Evolutionary conservation across 441 rosid genomes (phyloP).

Genomic region (Bruguiera hainesii): DNA sequence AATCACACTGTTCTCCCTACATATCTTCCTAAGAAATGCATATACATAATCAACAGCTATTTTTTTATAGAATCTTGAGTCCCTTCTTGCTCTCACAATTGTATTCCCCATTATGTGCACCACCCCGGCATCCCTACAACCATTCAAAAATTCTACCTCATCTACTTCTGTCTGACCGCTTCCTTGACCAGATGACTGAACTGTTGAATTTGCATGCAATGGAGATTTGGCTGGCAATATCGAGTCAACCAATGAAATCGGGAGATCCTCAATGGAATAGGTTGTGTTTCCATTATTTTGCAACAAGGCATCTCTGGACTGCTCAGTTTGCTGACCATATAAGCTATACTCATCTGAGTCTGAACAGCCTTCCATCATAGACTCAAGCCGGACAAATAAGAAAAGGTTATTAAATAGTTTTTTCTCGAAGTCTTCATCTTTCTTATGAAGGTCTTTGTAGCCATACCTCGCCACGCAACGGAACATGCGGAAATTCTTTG

Average conservation of each 20-base stretch:
- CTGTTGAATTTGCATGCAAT: constrained; percentile 21
- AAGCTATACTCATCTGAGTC: constrained; percentile 67
- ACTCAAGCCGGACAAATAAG: constrained; percentile 68
- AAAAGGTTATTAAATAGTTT: constrained; percentile 64
- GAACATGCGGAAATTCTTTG: constrained; percentile 81
- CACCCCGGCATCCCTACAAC: constrained; percentile 76
- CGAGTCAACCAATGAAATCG: constrained; percentile 53
- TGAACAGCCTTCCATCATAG: constrained; percentile 83
- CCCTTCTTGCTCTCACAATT: constrained; percentile 69
- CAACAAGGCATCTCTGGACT: constrained; percentile 40
- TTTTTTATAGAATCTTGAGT: constrained; percentile 65
- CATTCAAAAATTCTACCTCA: constrained; percentile 66
- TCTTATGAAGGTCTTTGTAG: constrained; percentile 86
- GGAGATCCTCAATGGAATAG: constrained; percentile 36
- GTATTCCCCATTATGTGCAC: constrained; percentile 93
- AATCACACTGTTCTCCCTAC: constrained; percentile 85
- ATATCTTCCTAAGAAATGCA: constrained; percentile 82
- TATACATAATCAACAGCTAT: constrained; percentile 79
- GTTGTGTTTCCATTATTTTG: constrained; percentile 30
- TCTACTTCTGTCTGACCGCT: constrained; percentile 46
- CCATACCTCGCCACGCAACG: constrained; percentile 95
- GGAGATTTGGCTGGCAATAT: constrained; percentile 50
- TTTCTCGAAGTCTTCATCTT: constrained; percentile 80
- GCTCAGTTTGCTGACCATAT: constrained; percentile 51
- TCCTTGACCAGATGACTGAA: constrained; percentile 38